A percentile compares a stretch with the other conserved stretches of the same genome.
phyloP scores from a whole-genome alignment of 768 basidiomycete species.

The Psilocybe sp. region DNA sequence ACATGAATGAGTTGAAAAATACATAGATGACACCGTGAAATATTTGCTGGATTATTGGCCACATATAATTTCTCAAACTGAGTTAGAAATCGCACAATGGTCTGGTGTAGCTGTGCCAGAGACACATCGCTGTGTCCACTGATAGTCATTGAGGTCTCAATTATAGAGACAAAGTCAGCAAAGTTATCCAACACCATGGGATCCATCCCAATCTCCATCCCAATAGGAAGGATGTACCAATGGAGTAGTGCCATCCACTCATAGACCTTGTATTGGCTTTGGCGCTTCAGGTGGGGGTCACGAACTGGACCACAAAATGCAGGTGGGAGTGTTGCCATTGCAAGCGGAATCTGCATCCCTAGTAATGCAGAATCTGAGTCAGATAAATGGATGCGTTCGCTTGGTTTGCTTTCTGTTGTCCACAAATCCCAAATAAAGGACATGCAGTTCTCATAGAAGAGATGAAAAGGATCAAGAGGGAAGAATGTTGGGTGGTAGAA shows the following conservation, averaged over 20 bases:
- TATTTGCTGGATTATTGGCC: slow-evolving; percentile 21
- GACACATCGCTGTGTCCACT: slow-evolving; percentile 12
- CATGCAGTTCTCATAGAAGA: slow-evolving; percentile 31
- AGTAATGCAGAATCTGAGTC: no score
- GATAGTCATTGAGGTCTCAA: slow-evolving; percentile 30
- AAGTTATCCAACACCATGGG: slow-evolving; percentile 22
- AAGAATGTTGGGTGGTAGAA: slow-evolving; percentile 31
- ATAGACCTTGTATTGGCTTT: slow-evolving; percentile 34
- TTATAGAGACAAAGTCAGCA: slow-evolving; percentile 18
- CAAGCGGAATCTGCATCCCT: no score
- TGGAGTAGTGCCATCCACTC: slow-evolving; percentile 34
- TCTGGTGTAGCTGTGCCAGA: slow-evolving; percentile 16
- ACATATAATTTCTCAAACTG: slow-evolving; percentile 26
- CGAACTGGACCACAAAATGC: slow-evolving; percentile 27
- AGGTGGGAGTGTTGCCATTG: slow-evolving; percentile 28
- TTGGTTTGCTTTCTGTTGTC: slow-evolving; percentile 13
- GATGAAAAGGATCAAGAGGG: slow-evolving; percentile 33
- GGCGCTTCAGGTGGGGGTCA: slow-evolving; percentile 27
- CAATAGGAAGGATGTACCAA: slow-evolving; percentile 33
- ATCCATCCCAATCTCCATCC: slow-evolving; percentile 25
- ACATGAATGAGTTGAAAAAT: slow-evolving; percentile 32
- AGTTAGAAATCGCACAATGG: slow-evolving; percentile 22
- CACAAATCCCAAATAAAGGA: slow-evolving; percentile 29
- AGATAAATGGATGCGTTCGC: slow-evolving; percentile 17
- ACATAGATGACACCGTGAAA: slow-evolving; percentile 22